Evolutionary conservation across 768 basidiomycete species (phyloP), one percentile per base, ranked within the genome.

Genomic region (Leccinum subgranulosum): DNA sequence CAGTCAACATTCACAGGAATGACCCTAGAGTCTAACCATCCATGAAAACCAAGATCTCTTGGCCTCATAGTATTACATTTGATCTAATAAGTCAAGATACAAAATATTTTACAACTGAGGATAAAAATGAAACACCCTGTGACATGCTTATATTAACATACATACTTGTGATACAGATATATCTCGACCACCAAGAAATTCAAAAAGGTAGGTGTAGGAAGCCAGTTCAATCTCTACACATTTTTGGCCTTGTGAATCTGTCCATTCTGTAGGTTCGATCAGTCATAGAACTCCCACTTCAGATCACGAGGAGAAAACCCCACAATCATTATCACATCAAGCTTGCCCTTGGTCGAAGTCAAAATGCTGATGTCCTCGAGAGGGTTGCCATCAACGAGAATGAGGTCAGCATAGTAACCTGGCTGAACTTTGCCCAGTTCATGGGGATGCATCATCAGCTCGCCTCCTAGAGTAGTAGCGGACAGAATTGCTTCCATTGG

Each of bases 401-500:
- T 60, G 29, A 76, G 63, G 49, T 75, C 74, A 5, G 74, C 74
- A 19, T 70, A 76, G 57, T 69, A 76, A 10, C 75, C 74, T 1
- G 74, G 71, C 17, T 68, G 65, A 43, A 76, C 67, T 51, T 75
- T 75, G 2, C 74, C 75, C 6, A 76, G 61, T n/a, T 74, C 73
- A 19, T 75, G 50, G 1, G 74, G 72, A 49, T 69, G 75, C 48
- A 68, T 25, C 71, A 74, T 73, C 21, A 75, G 51, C 54, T 75
- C 73, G 14, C 73, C 75, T 11, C 75, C 75, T n/a, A 70, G 56
- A 0, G 70, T 69, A 0, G 73, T 76, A 14, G 71, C 74, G 3
- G 73, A 67, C 28, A 75, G 19, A 39, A 75, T 75, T 9, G 72
- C 69, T 39, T 75, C 74, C 74, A 75, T 73, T 8, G 75, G 73